These are phyloP conservation scores for Haplosporangium sp. DNA, from an alignment of 371 early-diverging fungal species.

Conservation along the genomic window DNA sequence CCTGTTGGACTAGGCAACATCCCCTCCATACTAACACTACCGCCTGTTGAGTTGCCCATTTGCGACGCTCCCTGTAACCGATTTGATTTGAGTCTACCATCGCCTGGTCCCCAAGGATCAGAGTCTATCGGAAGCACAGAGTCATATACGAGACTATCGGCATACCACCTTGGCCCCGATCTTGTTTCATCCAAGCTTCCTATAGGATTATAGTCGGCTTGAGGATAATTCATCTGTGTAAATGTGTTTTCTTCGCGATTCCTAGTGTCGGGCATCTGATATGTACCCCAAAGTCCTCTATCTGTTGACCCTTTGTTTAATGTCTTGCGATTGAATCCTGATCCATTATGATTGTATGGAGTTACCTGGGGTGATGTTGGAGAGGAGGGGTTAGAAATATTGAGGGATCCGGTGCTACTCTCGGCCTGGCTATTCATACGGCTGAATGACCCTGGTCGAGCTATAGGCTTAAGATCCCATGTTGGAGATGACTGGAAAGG, in stretches of 20 bases:
- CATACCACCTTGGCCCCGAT: conserved; percentile 9
- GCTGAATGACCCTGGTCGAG: conserved; percentile 36
- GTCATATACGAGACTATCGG: conserved; percentile 14
- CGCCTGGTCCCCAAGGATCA: conserved; percentile 15
- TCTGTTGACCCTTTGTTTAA: conserved; percentile 13
- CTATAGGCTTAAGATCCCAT: conserved; percentile 41
- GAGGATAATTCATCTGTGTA: not conserved
- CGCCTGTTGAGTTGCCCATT: not conserved
- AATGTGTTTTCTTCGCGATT: conserved; percentile 3
- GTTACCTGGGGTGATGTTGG: conserved; percentile 40
- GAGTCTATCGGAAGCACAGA: not conserved
- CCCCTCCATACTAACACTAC: conserved; percentile 6
- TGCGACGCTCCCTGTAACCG: not conserved
- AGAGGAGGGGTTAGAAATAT: conserved; percentile 32
- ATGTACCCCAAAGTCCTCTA: conserved; percentile 29
- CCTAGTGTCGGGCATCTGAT: conserved; percentile 2
- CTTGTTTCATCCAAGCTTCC: conserved; percentile 5
- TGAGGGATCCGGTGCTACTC: conserved; percentile 35
- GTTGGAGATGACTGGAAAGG: conserved; percentile 27
- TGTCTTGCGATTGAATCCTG: conserved; percentile 22
- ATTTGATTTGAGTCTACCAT: not conserved
- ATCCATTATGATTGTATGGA: conserved; percentile 6
- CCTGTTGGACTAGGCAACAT: conserved; percentile 28
- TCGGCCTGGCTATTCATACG: conserved; percentile 50
- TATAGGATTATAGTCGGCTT: not conserved